Conservation (phyloP, 1,284 basidiomycete genomes). For the Trametes polyzona region DNA sequence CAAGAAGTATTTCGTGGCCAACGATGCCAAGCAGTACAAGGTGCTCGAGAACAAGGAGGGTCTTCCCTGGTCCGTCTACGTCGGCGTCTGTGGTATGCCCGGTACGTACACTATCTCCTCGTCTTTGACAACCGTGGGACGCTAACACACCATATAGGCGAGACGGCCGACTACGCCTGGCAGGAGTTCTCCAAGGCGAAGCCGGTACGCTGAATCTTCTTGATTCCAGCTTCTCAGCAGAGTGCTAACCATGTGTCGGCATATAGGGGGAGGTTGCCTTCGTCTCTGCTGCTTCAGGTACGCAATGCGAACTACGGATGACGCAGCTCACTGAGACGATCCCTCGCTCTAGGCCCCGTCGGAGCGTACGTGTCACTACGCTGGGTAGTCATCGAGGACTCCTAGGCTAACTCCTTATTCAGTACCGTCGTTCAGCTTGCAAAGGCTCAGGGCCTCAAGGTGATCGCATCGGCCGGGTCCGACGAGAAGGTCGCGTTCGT, state of each 20-base stretch:
- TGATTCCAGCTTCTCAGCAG: no score
- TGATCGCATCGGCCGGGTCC: conserved; percentile 75
- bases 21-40: conserved; percentile 9
- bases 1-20: conserved; percentile 26
- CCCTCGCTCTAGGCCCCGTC: conserved; percentile 17
- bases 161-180: conserved; percentile 34
- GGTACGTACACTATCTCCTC: conserved; percentile 19
- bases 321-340: background rate
- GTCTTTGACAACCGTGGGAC: background rate
- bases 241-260: background rate
- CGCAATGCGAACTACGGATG: background rate
- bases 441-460: conserved; percentile 63
- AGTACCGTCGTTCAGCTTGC: conserved; percentile 61
- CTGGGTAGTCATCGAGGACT: no score
- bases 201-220: conserved; percentile 22
- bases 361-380: conserved; percentile 17
- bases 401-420: background rate
- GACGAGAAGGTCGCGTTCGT: conserved; percentile 70
- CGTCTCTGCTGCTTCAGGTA: conserved; percentile 28
- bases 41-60: conserved; percentile 32
- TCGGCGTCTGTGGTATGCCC: conserved; percentile 39
- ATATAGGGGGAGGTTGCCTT: conserved; percentile 31
- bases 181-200: conserved; percentile 28
- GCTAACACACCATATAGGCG: conserved; percentile 19
- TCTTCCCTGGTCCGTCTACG: conserved; percentile 37